Evolutionary conservation across 2,329 filamentous ascomycete genomes (phyloP), one percentile per base, ranked within the genome.

Genomic region (Xylaria sp.): DNA sequence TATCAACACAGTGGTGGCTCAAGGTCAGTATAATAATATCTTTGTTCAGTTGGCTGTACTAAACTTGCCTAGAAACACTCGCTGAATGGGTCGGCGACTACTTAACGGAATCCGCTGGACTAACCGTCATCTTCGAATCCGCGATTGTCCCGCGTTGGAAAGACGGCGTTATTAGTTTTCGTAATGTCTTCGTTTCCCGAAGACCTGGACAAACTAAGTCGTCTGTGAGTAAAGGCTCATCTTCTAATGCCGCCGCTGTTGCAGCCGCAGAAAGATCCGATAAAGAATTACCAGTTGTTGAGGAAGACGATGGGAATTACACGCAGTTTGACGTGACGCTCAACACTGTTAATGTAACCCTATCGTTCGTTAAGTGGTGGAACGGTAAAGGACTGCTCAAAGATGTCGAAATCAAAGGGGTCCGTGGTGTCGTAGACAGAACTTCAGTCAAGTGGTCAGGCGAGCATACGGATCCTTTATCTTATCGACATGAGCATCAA

Each of bases 341-440:
- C 67, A 93, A 96, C 71, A 97, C 93, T 0, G 93, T 99, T 70
- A 97, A 99, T 76, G 95, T 99, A 49, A 98, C 95, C 0, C 80
- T 99, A 31, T 99, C 96, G 0, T 98, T 99, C 74, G 87, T 94
- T n/a, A 98, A 97, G 78, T 99, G 96, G 96, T 97, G 97, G 89
- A 98, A 97, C 74, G 95, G 96, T 26, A 97, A 95, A 79, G 96
- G 96, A 0, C 86, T 97, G 6, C 83, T 99, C 9, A 91, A 93
- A 74, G 93, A 98, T 77, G 96, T 99, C 49, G 94, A 97, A 77
- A 91, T 99, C 61, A 96, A 94, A 77, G 96, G 96, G 4, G 92
- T 99, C 36, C 89, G 96, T 68, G 96, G 96, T 26, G 93, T 98
- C 5, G 87, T 99, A 53, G 96, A 99, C 80, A 89, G 96, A 67